Base-by-base conservation (phyloP, 495 filamentous ascomycete genomes). In the Hypoxylon perforatum region DNA sequence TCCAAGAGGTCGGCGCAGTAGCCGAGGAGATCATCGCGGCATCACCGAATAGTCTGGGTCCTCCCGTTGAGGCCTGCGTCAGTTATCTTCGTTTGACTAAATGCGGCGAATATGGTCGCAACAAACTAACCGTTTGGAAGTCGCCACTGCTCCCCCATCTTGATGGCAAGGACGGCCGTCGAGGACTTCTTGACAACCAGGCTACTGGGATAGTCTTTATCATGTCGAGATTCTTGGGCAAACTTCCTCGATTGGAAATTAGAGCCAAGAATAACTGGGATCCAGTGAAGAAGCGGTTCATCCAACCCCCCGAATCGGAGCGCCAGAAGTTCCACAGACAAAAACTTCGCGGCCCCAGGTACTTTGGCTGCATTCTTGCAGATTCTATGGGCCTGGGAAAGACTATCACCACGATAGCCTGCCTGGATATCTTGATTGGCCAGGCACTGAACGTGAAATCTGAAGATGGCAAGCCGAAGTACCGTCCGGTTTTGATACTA, bases 361-460 rank as follows among this genome's bases (percentile, higher is more conserved):
- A 70, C 14, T 65, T 54, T 8, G 94, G 93, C 51, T 93, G 91
- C 22, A 93, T 97, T 35, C 78, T 97, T 2, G 92, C 92, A 6
- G 94, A 97, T 72, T 94, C 97, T 54, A 97, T 97, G 94, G 94
- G 94, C 2, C 79, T 97, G 10, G 94, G 94, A 4, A 97, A 97
- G 76, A 97, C 94, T 0, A 80, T 97, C 4, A 65, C 58, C 0
- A 70, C 65, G 0, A 63, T 74, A 25, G 65, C 72, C 12, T 52
- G 57, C 3, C 8, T 72, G 4, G 63, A 70, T 3, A 51, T 74
- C 1, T 33, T 74, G 11, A 57, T 64, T 3, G 45, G 44, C 3
- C 72, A 74, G 18, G 47, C 48, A n/a, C 28, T 74, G 0, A 67
- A 72, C 36, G 48, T 48, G n/a, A 10, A 6, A 3, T 17, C 28